Conservation (phyloP, 768 basidiomycete genomes). For the Lactarius hatsudake region DNA sequence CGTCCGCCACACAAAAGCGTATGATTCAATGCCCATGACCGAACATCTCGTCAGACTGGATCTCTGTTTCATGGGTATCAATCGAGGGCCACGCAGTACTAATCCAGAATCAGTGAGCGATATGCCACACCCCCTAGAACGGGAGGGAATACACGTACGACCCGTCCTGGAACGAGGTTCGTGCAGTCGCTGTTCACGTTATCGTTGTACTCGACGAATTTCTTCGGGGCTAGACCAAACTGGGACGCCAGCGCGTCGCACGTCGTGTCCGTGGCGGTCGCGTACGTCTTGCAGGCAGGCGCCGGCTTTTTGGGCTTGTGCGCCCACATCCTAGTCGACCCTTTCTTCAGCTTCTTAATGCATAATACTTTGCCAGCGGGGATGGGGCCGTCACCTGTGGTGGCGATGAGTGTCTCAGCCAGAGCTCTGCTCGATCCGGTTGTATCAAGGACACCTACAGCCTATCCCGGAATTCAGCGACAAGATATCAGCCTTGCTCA, state of each 20-base stretch:
- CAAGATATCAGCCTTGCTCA: not conserved
- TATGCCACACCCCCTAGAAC: not conserved
- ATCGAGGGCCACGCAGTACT: conserved; percentile 16
- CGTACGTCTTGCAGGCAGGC: conserved; percentile 19
- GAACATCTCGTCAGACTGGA: not conserved
- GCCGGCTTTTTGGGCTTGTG: not conserved
- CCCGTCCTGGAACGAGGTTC: conserved; percentile 3
- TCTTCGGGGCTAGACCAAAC: not conserved
- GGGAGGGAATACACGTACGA: conserved; percentile 9
- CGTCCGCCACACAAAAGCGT: not conserved
- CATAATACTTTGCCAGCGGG: not conserved
- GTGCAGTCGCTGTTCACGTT: conserved; percentile 9
- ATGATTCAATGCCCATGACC: not conserved
- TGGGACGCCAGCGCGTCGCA: not conserved
- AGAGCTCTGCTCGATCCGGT: not conserved
- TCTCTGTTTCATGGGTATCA: conserved; percentile 1
- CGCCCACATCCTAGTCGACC: too few species aligned
- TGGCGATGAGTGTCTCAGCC: not conserved
- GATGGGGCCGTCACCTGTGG: not conserved
- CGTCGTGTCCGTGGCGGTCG: conserved; percentile 7
- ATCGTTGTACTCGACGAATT: conserved; percentile 18
- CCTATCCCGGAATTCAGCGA: conserved; percentile 6
- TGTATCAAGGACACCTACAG: conserved; percentile 3
- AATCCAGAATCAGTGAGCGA: not conserved
- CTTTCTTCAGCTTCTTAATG: not conserved